Conservation (phyloP, 805 yeast species). For the Ogataea polymorpha region DNA sequence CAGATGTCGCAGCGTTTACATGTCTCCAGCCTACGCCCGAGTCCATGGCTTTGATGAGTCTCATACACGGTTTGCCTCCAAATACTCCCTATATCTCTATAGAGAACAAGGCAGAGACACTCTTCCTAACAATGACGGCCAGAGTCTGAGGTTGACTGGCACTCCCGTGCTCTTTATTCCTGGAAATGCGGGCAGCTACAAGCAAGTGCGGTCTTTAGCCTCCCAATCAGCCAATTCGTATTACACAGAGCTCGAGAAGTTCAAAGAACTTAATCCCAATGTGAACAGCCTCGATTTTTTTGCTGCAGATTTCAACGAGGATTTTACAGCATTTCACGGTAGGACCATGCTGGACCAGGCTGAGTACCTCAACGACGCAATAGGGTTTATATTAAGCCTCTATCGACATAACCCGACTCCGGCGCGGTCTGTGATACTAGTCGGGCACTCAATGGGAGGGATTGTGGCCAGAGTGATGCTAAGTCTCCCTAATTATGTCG, state of each 20-base stretch:
- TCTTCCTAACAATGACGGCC: constrained; percentile 42
- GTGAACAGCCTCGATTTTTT: constrained; percentile 71
- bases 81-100: constrained; percentile 81
- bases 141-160: constrained; percentile 46
- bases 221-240: constrained; percentile 65
- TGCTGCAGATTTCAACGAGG: constrained; percentile 92
- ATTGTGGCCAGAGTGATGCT: constrained; percentile 84
- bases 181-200: constrained; percentile 94
- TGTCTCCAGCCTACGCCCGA: constrained; percentile 83
- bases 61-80: constrained; percentile 68
- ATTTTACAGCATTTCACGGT: constrained; percentile 94
- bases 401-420: constrained; percentile 40
- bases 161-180: constrained; percentile 92
- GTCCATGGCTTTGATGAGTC: constrained; percentile 68
- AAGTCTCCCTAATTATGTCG: constrained; percentile 70
- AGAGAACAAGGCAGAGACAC: constrained; percentile 74
- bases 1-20: constrained; percentile 62
- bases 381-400: constrained; percentile 66
- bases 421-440: constrained; percentile 61
- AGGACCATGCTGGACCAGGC: constrained; percentile 91
- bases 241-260: constrained; percentile 34
- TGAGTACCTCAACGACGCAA: constrained; percentile 86
- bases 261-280: constrained; percentile 29
- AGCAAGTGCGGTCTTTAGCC: constrained; percentile 90
- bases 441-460: constrained; percentile 98